phyloP scores from a whole-genome alignment of 768 basidiomycete species.

The Leucocoprinus sp. region DNA sequence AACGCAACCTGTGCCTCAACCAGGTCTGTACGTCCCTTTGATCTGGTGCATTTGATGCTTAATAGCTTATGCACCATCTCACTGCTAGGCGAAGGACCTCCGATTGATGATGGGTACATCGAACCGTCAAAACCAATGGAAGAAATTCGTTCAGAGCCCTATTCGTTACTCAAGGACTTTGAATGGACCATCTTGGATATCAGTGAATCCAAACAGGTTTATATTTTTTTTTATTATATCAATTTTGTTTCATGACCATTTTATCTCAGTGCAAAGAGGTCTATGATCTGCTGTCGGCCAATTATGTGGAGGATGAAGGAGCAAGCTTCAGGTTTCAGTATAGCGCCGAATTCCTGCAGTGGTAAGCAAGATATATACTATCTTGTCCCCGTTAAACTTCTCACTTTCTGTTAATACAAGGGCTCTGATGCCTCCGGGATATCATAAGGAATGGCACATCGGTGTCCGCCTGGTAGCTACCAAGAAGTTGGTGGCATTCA shows the following conservation, averaged over 20 bases:
- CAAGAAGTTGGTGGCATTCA: constrained; percentile 93
- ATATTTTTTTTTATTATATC: constrained; percentile 9
- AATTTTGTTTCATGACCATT: constrained; percentile 2
- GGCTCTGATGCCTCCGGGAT: constrained; percentile 93
- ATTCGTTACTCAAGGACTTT: constrained; percentile 85
- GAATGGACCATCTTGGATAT: constrained; percentile 86
- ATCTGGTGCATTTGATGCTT: neutral
- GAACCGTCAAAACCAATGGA: constrained; percentile 70
- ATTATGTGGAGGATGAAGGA: constrained; percentile 96
- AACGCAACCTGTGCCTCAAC: constrained; percentile 94
- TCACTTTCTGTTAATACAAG: constrained; percentile 28
- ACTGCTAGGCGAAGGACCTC: constrained; percentile 48
- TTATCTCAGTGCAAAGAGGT: constrained; percentile 78
- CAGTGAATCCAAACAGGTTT: constrained; percentile 63
- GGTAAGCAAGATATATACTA: constrained; percentile 36
- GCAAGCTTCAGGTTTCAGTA: constrained; percentile 97
- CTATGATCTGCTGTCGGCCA: constrained; percentile 81
- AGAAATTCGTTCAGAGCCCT: constrained; percentile 83
- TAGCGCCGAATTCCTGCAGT: constrained; percentile 86
- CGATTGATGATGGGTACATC: constrained; percentile 77
- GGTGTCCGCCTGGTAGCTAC: constrained; percentile 88
- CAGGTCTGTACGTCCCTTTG: constrained; percentile 34
- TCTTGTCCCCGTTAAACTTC: neutral
- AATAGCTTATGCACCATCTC: neutral
- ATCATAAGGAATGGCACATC: constrained; percentile 89